These are phyloP conservation scores for Lasiosphaeris hirsuta DNA, from an alignment of 495 filamentous ascomycete genomes.

Conservation along the genomic window DNA sequence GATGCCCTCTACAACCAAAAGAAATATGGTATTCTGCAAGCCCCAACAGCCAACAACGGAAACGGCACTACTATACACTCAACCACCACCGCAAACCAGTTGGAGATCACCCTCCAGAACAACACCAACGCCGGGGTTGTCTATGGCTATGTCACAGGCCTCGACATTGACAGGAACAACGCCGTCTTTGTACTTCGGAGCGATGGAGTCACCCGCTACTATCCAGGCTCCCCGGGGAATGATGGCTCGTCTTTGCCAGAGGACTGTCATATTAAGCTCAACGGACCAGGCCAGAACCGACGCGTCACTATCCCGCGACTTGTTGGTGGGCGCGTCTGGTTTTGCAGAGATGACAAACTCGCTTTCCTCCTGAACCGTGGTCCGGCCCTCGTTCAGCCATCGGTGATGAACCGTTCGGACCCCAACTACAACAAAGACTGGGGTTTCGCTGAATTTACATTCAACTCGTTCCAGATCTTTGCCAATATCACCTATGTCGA, in stretches of 20 bases:
- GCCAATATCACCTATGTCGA: constrained; percentile 76
- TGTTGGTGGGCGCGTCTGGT: constrained; percentile 69
- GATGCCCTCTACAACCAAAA: constrained; percentile 22
- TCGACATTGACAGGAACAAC: constrained; percentile 58
- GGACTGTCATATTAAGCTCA: constrained; percentile 62
- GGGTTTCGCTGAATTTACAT: constrained; percentile 74
- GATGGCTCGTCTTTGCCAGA: constrained; percentile 38
- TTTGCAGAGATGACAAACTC: constrained; percentile 56
- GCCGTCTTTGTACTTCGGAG: constrained; percentile 58
- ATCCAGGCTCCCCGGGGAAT: constrained; percentile 27
- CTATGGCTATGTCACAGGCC: constrained; percentile 70
- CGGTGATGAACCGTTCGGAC: constrained; percentile 62
- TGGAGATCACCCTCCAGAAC: constrained; percentile 62
- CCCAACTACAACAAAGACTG: constrained; percentile 62
- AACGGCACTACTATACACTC: not conserved
- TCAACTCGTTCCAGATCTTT: constrained; percentile 62
- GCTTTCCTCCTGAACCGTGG: constrained; percentile 69
- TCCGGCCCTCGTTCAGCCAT: constrained; percentile 68
- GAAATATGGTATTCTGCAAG: constrained; percentile 17
- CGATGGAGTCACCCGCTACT: constrained; percentile 45
- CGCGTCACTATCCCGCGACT: constrained; percentile 64
- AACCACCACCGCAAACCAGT: constrained; percentile 36
- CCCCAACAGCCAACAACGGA: constrained; percentile 1
- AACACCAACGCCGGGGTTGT: constrained; percentile 56
- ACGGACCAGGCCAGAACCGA: constrained; percentile 54